Percentiles rank a stretch among this genome's conserved stretches.
These are phyloP conservation scores for Brassica carinata DNA, from an alignment of 345 rosid species.

Conservation along the genomic window DNA sequence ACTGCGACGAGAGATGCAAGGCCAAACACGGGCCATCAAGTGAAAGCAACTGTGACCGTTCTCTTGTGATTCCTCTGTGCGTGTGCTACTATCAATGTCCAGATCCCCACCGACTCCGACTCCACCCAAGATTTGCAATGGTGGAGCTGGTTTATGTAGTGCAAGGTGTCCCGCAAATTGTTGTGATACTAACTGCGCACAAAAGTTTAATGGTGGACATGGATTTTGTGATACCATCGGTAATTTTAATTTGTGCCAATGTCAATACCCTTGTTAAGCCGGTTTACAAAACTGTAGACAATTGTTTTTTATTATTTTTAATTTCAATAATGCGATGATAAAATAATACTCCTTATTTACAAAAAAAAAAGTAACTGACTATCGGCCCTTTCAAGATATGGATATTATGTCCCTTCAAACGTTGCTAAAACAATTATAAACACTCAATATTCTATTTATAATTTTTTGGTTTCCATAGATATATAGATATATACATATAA, in stretches of 20 bases:
- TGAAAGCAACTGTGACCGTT: not conserved
- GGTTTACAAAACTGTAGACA: not conserved
- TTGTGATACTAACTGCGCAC: constrained; percentile 15
- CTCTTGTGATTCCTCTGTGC: not conserved
- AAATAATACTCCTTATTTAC: not conserved
- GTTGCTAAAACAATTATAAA: not conserved
- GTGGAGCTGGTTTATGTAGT: constrained; percentile 15
- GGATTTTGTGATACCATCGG: constrained; percentile 24
- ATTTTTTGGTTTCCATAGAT: not conserved
- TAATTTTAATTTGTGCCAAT: constrained; percentile 8
- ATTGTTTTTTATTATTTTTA: not conserved
- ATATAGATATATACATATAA: not conserved
- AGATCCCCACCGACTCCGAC: not conserved
- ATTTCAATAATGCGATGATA: not conserved
- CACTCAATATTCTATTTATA: not conserved
- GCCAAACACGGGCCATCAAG: constrained; percentile 33
- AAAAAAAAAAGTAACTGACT: not conserved
- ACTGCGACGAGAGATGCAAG: constrained; percentile 27
- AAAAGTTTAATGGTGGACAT: constrained; percentile 16
- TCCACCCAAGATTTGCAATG: not conserved
- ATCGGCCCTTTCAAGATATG: not conserved
- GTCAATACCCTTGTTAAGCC: constrained; percentile 17
- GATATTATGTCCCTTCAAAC: not conserved
- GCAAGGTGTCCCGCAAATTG: not conserved
- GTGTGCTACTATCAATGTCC: not conserved